Evolutionary conservation across 2,329 filamentous ascomycete species (phyloP), one percentile per base, ranked within the genome.

Genomic region (Penicillium rolfsii): DNA sequence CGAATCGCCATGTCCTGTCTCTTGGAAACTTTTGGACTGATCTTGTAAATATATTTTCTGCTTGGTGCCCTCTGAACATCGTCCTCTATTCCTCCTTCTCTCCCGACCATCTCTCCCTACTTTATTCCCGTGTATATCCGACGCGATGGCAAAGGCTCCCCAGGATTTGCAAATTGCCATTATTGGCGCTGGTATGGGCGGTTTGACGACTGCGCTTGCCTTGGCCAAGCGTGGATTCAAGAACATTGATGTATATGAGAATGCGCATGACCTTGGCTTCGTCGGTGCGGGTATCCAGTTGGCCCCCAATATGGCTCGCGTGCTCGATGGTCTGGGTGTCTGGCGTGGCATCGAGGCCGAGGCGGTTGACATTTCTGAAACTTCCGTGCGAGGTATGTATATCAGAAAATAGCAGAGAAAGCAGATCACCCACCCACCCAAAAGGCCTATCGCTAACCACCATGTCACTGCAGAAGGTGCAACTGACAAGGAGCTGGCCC

Each of bases 221-320:
- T 83, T 94, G 38, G 90, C 91, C 43, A 89, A 89, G 77, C 87
- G 88, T 68, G 91, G 91, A 7, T 93, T 94, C 77, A 85, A 82
- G 65, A 80, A 89, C 59, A 88, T 94, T 70, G 82, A 89, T 57
- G 85, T 94, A 54, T 94, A 87, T 73, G 91, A 94, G 73, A 85
- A 83, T 38, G 90, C 90, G 0, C 85, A 88, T 4, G 85, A 87
- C 65, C 82, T 94, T 4, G 91, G 91, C 5, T 94, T 94, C 69
- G 90, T 94, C 0, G 91, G 91, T 26, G 91, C 91, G 1, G 91
- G 91, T 5, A 94, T 95, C 66, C 91, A 96, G 73, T 82, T 94
- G 60, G 90, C 91, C 0, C 91, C 91, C 0, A 96, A 95, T 67
- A 90, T 94, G 84, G 87, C 88, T 3, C 85, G 90, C 2, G 89